phyloP scores from a whole-genome alignment of 2,329 filamentous ascomycete genomes.

The Paraconiothyrium sp. region DNA sequence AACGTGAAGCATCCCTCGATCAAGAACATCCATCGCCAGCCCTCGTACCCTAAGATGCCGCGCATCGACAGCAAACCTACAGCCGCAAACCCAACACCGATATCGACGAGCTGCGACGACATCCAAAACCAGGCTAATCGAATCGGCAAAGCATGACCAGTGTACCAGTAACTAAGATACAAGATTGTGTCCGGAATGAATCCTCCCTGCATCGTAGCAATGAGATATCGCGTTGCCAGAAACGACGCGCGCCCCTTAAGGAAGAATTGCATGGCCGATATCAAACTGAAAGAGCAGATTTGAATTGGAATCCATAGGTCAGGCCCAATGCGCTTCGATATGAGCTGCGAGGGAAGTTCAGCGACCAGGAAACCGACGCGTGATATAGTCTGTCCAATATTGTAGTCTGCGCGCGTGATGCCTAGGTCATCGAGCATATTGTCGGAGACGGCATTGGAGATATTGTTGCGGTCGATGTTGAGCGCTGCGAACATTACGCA shows the following conservation, averaged over 20 bases:
- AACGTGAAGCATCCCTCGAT: slow-evolving; percentile 52
- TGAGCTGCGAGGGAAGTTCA: slow-evolving; percentile 53
- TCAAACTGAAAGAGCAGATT: slow-evolving; percentile 51
- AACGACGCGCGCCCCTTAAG: slow-evolving; percentile 58
- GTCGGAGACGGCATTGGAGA: slow-evolving; percentile 36
- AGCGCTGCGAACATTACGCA: slow-evolving; percentile 62
- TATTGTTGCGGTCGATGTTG: slow-evolving; percentile 56
- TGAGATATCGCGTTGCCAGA: slow-evolving; percentile 47
- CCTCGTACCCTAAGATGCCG: slow-evolving; percentile 50
- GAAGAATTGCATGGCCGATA: slow-evolving; percentile 72
- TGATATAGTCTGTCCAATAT: slow-evolving; percentile 61
- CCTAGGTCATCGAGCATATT: slow-evolving; percentile 31
- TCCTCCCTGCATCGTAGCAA: slow-evolving; percentile 53
- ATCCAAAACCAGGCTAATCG: slow-evolving; percentile 54
- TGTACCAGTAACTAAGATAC: slow-evolving; percentile 71
- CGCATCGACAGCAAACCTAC: slow-evolving; percentile 51
- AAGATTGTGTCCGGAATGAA: slow-evolving; percentile 60
- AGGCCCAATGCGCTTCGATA: slow-evolving; percentile 53
- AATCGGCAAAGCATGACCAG: slow-evolving; percentile 57
- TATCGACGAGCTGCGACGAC: slow-evolving; percentile 39
- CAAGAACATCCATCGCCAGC: slow-evolving; percentile 55
- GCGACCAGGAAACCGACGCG: slow-evolving; percentile 78
- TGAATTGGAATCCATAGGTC: slow-evolving; percentile 52
- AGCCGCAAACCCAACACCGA: slow-evolving; percentile 39
- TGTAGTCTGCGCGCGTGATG: slow-evolving; percentile 26